Conservation (phyloP, 192 early-diverging fungal genomes). For the Phlyctochytrium planicorne region DNA sequence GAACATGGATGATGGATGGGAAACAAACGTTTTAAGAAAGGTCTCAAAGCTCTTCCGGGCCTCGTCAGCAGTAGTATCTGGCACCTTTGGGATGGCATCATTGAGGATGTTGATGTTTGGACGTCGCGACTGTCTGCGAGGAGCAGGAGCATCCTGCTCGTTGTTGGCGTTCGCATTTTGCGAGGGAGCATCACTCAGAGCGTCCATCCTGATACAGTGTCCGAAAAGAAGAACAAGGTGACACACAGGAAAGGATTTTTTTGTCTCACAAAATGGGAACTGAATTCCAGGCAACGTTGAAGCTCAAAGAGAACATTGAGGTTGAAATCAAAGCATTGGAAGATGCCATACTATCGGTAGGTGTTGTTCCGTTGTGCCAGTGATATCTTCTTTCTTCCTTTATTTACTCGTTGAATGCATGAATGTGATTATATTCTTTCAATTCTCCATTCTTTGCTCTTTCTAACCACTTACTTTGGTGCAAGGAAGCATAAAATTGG, state of each 20-base stretch:
- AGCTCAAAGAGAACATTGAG: neutral
- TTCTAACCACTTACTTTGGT: neutral
- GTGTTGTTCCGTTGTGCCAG: neutral
- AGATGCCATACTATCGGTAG: neutral
- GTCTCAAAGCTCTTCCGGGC: conserved; percentile 68
- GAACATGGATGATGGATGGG: neutral
- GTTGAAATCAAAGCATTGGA: neutral
- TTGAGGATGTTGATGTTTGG: conserved; percentile 28
- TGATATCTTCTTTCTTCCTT: neutral
- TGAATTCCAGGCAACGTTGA: neutral
- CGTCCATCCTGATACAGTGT: neutral
- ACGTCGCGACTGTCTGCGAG: neutral
- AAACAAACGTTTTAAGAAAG: conserved; percentile 63
- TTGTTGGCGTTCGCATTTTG: too few relatives aligned
- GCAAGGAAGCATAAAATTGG: conserved; percentile 49
- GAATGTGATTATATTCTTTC: neutral
- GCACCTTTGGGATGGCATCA: conserved; percentile 50
- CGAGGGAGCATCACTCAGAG: neutral
- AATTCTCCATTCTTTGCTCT: neutral
- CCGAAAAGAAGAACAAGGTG: neutral
- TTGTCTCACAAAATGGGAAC: neutral
- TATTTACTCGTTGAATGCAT: neutral
- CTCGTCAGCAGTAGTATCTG: conserved; percentile 69
- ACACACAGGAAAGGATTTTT: neutral
- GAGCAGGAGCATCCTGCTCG: neutral